Evolutionary conservation across 129 eudicot species (phyloP).

Genomic region (Flaveria sonorensis): DNA sequence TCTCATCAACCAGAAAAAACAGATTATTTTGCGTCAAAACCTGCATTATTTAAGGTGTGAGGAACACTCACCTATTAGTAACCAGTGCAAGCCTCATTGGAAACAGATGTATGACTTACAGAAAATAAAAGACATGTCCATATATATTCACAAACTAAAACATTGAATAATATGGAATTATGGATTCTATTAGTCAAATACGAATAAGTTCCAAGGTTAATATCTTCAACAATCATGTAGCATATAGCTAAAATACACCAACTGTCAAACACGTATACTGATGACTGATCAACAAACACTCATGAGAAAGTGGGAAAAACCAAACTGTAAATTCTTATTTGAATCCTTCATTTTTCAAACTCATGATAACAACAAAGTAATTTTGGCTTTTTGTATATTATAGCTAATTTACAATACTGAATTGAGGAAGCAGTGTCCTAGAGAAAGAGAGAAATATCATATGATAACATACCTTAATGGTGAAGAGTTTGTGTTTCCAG

Average conservation of each 20-base stretch:
- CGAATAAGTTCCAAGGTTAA: background rate
- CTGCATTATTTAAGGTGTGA: background rate
- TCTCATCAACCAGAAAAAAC: background rate
- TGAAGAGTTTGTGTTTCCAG: slow-evolving; percentile 37
- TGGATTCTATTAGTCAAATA: background rate
- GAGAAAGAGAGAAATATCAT: background rate
- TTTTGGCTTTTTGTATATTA: background rate
- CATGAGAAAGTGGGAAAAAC: background rate
- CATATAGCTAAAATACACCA: background rate
- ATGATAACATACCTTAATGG: slow-evolving; percentile 1
- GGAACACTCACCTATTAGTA: background rate
- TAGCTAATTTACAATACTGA: background rate
- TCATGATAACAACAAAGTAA: background rate
- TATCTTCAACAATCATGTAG: background rate
- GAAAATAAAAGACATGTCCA: background rate
- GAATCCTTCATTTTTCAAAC: background rate
- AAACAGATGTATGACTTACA: background rate
- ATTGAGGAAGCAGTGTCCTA: background rate
- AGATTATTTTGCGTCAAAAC: background rate
- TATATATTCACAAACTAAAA: background rate
- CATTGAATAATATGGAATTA: background rate
- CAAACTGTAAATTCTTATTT: too few relatives aligned
- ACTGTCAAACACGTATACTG: background rate
- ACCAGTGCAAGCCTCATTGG: background rate
- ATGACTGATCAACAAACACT: background rate